Evolutionary conservation across 2,329 filamentous ascomycete genomes (phyloP), one percentile per base, ranked within the genome.

Genomic region (Hypoxylon sp.): DNA sequence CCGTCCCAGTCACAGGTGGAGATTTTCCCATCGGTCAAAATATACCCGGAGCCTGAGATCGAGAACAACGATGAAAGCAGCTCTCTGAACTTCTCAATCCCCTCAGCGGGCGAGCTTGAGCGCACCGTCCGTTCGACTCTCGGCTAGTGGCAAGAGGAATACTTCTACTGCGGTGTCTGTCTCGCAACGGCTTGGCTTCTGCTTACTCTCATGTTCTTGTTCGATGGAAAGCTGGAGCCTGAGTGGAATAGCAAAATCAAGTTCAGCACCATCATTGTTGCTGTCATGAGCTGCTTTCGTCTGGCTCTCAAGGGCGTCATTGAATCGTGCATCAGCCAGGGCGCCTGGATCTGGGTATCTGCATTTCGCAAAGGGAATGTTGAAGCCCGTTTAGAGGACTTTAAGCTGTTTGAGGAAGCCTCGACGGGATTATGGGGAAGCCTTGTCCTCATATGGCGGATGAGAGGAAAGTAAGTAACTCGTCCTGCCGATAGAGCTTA

Each of bases 301-400:
- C 73, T 81, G 2, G 76, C 78, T 14, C 75, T 82, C 52, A 77
- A 75, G 36, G 76, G 68, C 5, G 76, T 81, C 10, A 74, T 81
- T 41, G 79, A 81, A 61, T 74, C 75, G 0, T 78, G 76, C 48
- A 65, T 81, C 49, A 77, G 78, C 60, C 80, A 82, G 67, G 78
- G 74, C 11, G 79, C 79, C 6, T 82, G 80, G 80, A 78, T 81
- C 5, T 81, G 79, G 79, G 77, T 80, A 0, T 78, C 78, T 3
- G 76, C 78, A 25, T 74, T 75, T 17, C 76, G 78, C 11, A 76
- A 76, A 50, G 71, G 71, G 2, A 74, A 71, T 1, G 76, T 75
- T 5, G 73, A 75, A n/a, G 79, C 80, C 1, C 74, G 71, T 10
- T 62, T 81, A 4, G 76, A 78, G 25, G 80, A 81, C 64, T 80